Conservation (phyloP, 495 filamentous ascomycete species). For the Penicillium verhagenii region DNA sequence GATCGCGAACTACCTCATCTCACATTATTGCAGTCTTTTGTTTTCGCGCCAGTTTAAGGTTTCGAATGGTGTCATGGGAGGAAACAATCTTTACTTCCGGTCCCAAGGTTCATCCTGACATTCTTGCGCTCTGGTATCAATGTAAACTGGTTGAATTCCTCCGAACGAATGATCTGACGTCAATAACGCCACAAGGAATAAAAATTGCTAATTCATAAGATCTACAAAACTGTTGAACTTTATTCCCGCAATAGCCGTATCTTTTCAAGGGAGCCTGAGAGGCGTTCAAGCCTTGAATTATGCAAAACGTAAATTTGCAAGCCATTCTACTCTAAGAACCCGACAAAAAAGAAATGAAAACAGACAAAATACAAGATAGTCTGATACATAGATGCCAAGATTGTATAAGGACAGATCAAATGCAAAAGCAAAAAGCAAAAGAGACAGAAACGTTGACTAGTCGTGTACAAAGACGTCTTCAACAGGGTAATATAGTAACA, state of each 20-base stretch:
- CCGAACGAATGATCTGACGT: background rate
- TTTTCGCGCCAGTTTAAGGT: background rate
- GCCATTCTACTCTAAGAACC: background rate
- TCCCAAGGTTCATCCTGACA: background rate
- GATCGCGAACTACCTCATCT: background rate
- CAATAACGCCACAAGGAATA: background rate
- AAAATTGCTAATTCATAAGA: background rate
- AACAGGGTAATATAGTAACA: background rate
- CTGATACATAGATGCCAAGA: background rate
- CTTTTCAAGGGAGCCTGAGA: background rate
- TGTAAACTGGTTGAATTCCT: background rate
- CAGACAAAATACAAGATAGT: background rate
- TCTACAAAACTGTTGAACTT: background rate
- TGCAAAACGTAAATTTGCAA: background rate
- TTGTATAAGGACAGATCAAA: background rate
- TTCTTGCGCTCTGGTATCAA: background rate
- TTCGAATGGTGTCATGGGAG: background rate
- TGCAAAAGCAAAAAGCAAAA: background rate
- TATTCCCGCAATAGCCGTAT: background rate
- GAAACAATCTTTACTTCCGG: background rate
- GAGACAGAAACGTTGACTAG: background rate
- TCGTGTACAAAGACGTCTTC: conserved; percentile 1
- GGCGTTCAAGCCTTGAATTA: background rate
- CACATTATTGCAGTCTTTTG: background rate
- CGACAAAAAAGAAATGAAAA: no score